A percentile compares a stretch with the other conserved stretches of the same genome.
These are phyloP conservation scores for Candida arabinofermentans DNA, from an alignment of 805 yeast species.

Conservation along the genomic window DNA sequence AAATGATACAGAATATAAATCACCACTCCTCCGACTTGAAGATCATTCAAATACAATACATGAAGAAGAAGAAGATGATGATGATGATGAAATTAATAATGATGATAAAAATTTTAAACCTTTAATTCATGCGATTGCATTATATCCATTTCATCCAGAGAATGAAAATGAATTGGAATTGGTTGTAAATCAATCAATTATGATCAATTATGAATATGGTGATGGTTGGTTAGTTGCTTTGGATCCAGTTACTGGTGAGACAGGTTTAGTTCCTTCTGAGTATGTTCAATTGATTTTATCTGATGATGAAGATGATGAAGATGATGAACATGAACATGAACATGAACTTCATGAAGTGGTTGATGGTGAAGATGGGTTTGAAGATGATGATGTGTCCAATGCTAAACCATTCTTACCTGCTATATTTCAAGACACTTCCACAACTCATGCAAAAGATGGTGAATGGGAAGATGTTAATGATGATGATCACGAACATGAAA, in stretches of 20 bases:
- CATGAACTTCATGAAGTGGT: constrained; percentile 9
- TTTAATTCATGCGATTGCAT: constrained; percentile 61
- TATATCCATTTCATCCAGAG: constrained; percentile 88
- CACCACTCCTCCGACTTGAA: too few species aligned
- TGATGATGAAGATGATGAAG: constrained; percentile 19
- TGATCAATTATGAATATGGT: constrained; percentile 89
- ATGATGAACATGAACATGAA: constrained; percentile 26
- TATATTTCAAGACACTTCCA: constrained; percentile 26
- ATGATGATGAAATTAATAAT: constrained; percentile 2
- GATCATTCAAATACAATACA: background rate
- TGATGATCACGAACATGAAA: constrained; percentile 14
- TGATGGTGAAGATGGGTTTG: constrained; percentile 4
- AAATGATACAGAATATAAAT: background rate
- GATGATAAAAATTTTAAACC: constrained; percentile 18
- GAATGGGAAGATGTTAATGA: constrained; percentile 29
- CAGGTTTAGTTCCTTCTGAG: constrained; percentile 94
- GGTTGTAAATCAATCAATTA: constrained; percentile 74
- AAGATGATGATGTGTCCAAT: constrained; percentile 3
- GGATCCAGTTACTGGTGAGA: constrained; percentile 68
- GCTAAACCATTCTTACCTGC: constrained; percentile 46
- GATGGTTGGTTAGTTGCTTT: constrained; percentile 98
- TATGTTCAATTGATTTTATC: constrained; percentile 62
- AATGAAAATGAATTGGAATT: constrained; percentile 87
- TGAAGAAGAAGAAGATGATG: background rate
- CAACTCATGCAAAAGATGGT: too few species aligned